Evolutionary conservation across 1,139 yeast genomes (phyloP).

Genomic region (Candida sanyaensis): DNA sequence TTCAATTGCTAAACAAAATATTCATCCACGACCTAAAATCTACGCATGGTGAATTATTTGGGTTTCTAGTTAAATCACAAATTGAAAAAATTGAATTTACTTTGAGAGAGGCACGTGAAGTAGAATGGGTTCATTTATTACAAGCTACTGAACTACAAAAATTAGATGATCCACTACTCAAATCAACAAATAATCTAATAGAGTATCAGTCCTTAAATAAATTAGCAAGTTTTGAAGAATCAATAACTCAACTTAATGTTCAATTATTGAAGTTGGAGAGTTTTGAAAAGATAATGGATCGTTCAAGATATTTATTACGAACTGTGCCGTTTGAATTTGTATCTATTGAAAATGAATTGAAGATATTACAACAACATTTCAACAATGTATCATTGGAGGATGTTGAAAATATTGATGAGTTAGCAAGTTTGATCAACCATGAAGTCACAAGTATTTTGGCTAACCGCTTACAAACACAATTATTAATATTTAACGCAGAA

Average conservation of each 20-base stretch:
- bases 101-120: slow-evolving; percentile 27
- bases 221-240: slow-evolving; percentile 41
- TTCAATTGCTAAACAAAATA: slow-evolving; percentile 30
- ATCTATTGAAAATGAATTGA: slow-evolving; percentile 21
- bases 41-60: slow-evolving; percentile 37
- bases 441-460: slow-evolving; percentile 38
- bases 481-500: slow-evolving; percentile 8
- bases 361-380: slow-evolving; percentile 41
- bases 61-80: slow-evolving; percentile 43
- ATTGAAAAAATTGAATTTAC: slow-evolving; percentile 29
- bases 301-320: slow-evolving; percentile 24
- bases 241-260: slow-evolving; percentile 24
- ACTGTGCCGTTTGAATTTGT: slow-evolving; percentile 27
- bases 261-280: slow-evolving; percentile 35
- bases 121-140: slow-evolving; percentile 59
- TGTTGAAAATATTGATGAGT: slow-evolving; percentile 34
- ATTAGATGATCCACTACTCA: slow-evolving; percentile 13
- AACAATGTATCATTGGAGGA: slow-evolving; percentile 44
- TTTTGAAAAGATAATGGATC: slow-evolving; percentile 22
- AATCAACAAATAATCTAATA: slow-evolving; percentile 22
- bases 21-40: slow-evolving; percentile 20
- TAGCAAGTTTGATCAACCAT: slow-evolving; percentile 43
- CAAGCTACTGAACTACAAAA: slow-evolving; percentile 48
- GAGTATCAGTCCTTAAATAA: slow-evolving; percentile 43
- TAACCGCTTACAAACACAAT: slow-evolving; percentile 16